phyloP scores from a whole-genome alignment of 1,284 basidiomycete species.

The Gomphus bonarii region DNA sequence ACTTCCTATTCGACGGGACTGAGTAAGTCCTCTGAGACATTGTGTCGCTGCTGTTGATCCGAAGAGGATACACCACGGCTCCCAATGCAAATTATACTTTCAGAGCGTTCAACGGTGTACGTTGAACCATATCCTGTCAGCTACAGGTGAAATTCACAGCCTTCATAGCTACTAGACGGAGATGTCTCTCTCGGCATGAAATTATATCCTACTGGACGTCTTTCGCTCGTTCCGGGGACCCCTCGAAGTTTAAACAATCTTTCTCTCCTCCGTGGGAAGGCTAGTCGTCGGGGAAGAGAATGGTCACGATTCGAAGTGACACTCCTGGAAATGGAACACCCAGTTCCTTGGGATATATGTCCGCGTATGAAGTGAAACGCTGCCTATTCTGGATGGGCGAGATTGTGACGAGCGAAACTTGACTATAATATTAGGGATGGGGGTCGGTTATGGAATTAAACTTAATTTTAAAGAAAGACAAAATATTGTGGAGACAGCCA shows the following conservation, averaged over 20 bases:
- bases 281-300: constrained; percentile 12
- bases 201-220: constrained; percentile 38
- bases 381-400: constrained; percentile 26
- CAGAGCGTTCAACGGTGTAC: constrained; percentile 28
- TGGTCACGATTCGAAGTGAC: constrained; percentile 18
- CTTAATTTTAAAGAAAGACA: too few relatives aligned
- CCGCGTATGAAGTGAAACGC: constrained; percentile 15
- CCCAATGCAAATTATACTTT: constrained; percentile 30
- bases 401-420: constrained; percentile 22
- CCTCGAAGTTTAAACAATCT: constrained; percentile 21
- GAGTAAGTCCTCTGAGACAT: background rate
- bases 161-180: constrained; percentile 25
- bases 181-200: constrained; percentile 26
- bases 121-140: constrained; percentile 5
- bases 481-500: too few relatives aligned
- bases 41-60: background rate
- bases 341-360: constrained; percentile 14
- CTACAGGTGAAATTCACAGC: background rate
- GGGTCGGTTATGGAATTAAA: too few relatives aligned
- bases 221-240: constrained; percentile 27
- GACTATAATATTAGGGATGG: constrained; percentile 12
- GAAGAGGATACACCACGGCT: constrained; percentile 13
- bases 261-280: constrained; percentile 25
- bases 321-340: constrained; percentile 10
- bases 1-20: constrained; percentile 32